Conservation (phyloP, 1,284 basidiomycete genomes). For the Schizophyllum commune region DNA sequence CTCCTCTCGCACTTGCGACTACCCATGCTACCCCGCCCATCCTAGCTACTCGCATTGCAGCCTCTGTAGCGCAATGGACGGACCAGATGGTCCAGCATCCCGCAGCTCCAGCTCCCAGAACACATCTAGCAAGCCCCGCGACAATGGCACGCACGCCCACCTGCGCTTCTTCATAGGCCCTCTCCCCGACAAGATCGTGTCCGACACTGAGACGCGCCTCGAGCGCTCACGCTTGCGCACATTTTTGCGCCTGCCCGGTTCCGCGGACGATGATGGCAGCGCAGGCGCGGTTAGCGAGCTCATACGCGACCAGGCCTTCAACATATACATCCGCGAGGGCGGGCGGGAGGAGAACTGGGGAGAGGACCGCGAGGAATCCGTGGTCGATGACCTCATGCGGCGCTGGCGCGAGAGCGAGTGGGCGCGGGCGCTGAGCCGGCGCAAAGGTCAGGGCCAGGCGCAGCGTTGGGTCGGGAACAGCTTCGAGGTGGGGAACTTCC, state of each 20-base stretch:
- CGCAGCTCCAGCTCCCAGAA: not conserved
- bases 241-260: not conserved
- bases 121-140: not conserved
- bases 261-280: not conserved
- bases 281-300: slow-evolving; percentile 25
- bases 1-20: too few relatives aligned
- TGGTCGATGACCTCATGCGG: slow-evolving; percentile 47
- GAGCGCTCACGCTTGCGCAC: not conserved
- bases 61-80: not conserved
- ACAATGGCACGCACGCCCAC: slow-evolving; percentile 18
- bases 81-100: not conserved
- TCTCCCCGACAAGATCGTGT: slow-evolving; percentile 49
- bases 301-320: slow-evolving; percentile 51
- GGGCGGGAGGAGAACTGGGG: slow-evolving; percentile 61
- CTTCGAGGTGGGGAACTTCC: slow-evolving; percentile 65
- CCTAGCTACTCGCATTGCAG: too few relatives aligned
- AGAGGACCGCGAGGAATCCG: slow-evolving; percentile 39
- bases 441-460: slow-evolving; percentile 15
- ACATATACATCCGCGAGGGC: slow-evolving; percentile 55
- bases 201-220: slow-evolving; percentile 23
- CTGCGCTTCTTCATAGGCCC: slow-evolving; percentile 54
- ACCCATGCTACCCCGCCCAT: too few relatives aligned
- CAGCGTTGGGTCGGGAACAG: slow-evolving; percentile 62
- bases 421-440: slow-evolving; percentile 39
- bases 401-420: slow-evolving; percentile 65